Percentiles rank a stretch among this genome's conserved stretches.
Conservation (phyloP, 257 asterid genomes). For the Echium plantagineum region DNA sequence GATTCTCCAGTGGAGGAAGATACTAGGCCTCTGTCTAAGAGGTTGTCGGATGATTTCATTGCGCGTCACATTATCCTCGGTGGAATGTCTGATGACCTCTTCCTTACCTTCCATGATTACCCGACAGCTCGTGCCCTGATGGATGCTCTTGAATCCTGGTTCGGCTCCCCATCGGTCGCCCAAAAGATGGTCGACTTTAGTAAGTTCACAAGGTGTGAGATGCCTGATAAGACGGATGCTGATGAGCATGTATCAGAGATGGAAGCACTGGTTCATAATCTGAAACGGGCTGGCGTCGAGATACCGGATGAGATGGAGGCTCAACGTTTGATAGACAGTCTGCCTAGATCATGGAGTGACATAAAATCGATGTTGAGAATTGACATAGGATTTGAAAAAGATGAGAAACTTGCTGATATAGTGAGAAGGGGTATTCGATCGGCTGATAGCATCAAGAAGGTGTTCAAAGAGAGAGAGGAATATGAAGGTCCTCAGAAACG, state of each 20-base stretch:
- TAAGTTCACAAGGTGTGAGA: neutral
- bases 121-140: constrained; percentile 14
- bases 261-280: neutral
- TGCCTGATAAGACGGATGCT: constrained; percentile 1
- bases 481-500: neutral
- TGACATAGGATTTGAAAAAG: neutral
- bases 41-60: constrained; percentile 14
- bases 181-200: neutral
- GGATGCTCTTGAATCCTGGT: constrained; percentile 12
- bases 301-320: constrained; percentile 13
- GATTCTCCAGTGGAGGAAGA: no score
- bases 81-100: no score
- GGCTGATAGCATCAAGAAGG: neutral
- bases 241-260: neutral
- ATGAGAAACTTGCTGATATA: neutral
- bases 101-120: constrained; percentile 10
- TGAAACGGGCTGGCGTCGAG: no score
- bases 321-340: constrained; percentile 7
- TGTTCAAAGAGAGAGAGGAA: neutral
- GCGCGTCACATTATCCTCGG: no score
- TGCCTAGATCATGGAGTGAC: constrained; percentile 9
- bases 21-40: no score
- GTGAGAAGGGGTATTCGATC: neutral
- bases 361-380: neutral
- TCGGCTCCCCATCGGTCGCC: constrained; percentile 9